A percentile compares a stretch with the other conserved stretches of the same genome.
phyloP scores from a whole-genome alignment of 352 stramenopile species.

The Globisporangium middletonii region DNA sequence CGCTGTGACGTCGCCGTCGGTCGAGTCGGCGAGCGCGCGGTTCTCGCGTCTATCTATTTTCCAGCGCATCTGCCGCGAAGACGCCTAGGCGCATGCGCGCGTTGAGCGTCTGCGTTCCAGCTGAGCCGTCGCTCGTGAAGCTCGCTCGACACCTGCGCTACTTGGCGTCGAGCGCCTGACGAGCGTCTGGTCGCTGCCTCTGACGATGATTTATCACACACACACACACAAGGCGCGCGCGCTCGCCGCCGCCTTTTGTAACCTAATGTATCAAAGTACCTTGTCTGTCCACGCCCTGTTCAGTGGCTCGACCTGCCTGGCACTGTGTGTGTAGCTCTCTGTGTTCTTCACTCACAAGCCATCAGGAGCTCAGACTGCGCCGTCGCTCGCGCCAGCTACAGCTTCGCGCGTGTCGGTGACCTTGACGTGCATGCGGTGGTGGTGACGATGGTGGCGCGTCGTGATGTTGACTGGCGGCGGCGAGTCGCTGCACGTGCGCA shows the following conservation, averaged over 20 bases:
- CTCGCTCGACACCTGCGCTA: too few relatives aligned
- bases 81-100: slow-evolving; percentile 21
- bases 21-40: slow-evolving; percentile 31
- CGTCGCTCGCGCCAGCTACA: background rate
- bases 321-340: too few relatives aligned
- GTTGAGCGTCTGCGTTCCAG: too few relatives aligned
- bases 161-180: too few relatives aligned
- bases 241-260: background rate
- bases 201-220: background rate
- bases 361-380: background rate
- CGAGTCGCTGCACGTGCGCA: background rate
- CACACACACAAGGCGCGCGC: background rate
- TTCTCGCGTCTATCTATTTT: slow-evolving; percentile 79
- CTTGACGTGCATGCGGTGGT: background rate
- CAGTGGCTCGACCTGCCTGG: too few relatives aligned
- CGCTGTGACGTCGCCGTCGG: background rate
- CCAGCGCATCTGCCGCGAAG: slow-evolving; percentile 77
- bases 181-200: background rate
- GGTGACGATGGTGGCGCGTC: too few relatives aligned
- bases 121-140: too few relatives aligned
- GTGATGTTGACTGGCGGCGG: background rate
- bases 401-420: background rate
- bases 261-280: background rate
- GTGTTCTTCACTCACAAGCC: too few relatives aligned
- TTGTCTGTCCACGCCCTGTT: too few relatives aligned